Conservation (phyloP, 139 green algal species). For the Closterium sp. region DNA sequence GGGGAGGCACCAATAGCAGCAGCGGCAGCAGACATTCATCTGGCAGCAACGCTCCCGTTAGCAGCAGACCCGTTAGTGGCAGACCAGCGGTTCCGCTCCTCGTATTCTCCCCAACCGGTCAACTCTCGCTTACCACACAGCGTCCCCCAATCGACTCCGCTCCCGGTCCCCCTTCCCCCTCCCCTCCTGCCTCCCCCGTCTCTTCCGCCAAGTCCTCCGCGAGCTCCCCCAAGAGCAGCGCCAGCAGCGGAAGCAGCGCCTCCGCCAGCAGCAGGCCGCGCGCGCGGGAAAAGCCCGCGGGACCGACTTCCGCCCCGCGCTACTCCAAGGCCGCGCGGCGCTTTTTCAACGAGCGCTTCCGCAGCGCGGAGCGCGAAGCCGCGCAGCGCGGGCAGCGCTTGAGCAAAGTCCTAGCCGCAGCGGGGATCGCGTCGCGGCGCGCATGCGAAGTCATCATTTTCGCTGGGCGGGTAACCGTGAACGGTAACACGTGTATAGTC, state of each 20-base stretch:
- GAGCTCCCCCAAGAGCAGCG: background rate
- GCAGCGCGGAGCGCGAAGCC: background rate
- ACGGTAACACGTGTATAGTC: slow-evolving; percentile 61
- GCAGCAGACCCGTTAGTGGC: background rate
- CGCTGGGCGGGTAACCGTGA: slow-evolving; percentile 76
- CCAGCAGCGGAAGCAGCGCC: too few species aligned
- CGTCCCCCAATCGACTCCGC: background rate
- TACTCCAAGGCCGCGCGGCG: slow-evolving; percentile 38
- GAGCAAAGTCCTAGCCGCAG: slow-evolving; percentile 39
- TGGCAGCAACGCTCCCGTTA: background rate
- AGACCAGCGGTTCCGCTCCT: background rate
- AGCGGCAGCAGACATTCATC: too few species aligned
- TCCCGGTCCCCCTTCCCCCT: background rate
- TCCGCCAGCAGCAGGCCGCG: background rate
- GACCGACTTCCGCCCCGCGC: background rate
- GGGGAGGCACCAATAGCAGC: background rate
- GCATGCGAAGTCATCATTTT: slow-evolving; percentile 79
- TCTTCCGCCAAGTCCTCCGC: background rate
- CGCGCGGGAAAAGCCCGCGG: background rate
- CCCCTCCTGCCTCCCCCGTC: too few species aligned
- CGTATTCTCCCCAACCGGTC: background rate
- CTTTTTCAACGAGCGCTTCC: slow-evolving; percentile 34
- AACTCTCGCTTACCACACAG: background rate
- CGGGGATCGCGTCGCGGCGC: slow-evolving; percentile 74
- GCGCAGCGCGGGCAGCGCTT: background rate